Evolutionary conservation across 768 basidiomycete species (phyloP).

Genomic region (Boletus reticulatus): DNA sequence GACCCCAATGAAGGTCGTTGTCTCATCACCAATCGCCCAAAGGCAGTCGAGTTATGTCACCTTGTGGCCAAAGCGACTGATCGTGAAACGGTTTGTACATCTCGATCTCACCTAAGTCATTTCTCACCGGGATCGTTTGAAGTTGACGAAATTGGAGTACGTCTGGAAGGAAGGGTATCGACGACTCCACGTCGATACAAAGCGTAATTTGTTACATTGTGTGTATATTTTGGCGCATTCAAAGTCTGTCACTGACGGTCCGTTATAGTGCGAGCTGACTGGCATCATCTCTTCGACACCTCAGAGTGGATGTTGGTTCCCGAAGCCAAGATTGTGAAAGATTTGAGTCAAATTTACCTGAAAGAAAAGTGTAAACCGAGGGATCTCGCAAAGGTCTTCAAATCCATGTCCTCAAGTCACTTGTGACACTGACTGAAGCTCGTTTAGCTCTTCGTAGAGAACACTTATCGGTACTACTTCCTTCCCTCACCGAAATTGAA

Average conservation of each 20-base stretch:
- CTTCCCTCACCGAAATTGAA: not conserved
- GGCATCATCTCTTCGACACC: not conserved
- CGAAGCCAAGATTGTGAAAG: not conserved
- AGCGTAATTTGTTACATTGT: not conserved
- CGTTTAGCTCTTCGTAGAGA: not conserved
- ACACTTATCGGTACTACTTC: not conserved
- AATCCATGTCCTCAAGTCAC: not conserved
- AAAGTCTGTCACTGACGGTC: not conserved
- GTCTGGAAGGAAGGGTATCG: not conserved
- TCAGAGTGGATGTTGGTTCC: not conserved
- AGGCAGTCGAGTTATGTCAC: not conserved
- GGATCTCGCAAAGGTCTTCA: not conserved
- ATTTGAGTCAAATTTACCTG: not conserved
- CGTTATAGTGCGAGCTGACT: not conserved
- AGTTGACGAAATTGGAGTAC: conserved; percentile 1
- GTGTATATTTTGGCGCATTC: not conserved
- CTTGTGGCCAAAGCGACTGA: not conserved
- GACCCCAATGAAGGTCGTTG: not conserved
- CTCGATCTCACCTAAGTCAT: not conserved
- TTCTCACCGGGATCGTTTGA: not conserved
- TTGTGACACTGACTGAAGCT: not conserved
- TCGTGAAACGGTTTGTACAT: not conserved
- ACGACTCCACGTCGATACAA: not conserved
- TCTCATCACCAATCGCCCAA: not conserved
- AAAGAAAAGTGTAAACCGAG: not conserved